Conservation (phyloP, 805 yeast species). For the Starmerella etchellsii region DNA sequence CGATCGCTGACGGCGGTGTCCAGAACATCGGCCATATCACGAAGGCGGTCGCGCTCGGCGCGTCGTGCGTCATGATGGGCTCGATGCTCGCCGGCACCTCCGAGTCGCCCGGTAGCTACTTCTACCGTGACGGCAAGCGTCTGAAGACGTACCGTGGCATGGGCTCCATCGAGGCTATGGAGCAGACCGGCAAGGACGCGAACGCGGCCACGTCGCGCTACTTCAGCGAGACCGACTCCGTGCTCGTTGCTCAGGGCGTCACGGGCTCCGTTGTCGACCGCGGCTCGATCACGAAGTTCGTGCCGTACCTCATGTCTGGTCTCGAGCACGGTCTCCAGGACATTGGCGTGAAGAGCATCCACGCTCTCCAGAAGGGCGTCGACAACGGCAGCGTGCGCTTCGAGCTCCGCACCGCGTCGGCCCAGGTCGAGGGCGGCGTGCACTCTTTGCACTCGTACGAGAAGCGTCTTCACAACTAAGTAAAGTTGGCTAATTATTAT, state of each 20-base stretch:
- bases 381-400: constrained; percentile 66
- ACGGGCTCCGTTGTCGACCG: constrained; percentile 93
- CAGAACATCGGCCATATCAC: constrained; percentile 97
- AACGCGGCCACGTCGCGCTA: constrained; percentile 97
- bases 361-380: constrained; percentile 50
- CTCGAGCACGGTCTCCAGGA: constrained; percentile 98
- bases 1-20: constrained; percentile 99
- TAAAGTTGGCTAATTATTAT: background rate
- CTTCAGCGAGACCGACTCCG: constrained; percentile 90
- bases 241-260: constrained; percentile 98
- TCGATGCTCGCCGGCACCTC: constrained; percentile 97
- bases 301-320: constrained; percentile 90
- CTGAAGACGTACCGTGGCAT: constrained; percentile 96
- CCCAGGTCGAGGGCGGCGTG: constrained; percentile 98
- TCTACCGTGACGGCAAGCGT: constrained; percentile 95
- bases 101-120: constrained; percentile 97
- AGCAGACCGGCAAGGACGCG: constrained; percentile 71
- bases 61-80: constrained; percentile 98
- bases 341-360: constrained; percentile 68
- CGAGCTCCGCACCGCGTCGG: constrained; percentile 96
- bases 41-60: constrained; percentile 93
- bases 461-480: constrained; percentile 84
- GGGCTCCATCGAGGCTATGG: constrained; percentile 99
- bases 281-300: constrained; percentile 85
- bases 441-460: constrained; percentile 93